Evolutionary conservation across 148 eudicot genomes (phyloP).

Genomic region (Beta vulgaris): DNA sequence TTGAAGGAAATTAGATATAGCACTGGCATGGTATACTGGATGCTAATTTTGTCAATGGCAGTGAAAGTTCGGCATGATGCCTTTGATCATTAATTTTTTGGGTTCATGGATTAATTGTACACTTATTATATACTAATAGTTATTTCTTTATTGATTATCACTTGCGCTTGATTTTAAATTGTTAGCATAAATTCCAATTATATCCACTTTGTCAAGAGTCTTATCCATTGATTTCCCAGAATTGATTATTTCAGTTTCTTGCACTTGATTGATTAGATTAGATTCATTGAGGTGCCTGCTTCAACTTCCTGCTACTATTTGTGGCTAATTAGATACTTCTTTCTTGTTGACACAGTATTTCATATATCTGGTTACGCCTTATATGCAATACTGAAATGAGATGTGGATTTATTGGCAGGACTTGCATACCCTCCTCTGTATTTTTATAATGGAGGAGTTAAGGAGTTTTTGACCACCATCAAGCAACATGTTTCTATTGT

Average conservation of each 20-base stretch:
- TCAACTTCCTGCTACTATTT: not conserved
- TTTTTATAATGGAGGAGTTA: slow-evolving; percentile 92
- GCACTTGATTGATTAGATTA: not conserved
- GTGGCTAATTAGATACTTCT: not conserved
- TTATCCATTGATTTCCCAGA: not conserved
- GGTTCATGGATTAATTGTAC: not conserved
- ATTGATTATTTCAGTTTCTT: not conserved
- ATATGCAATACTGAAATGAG: not conserved
- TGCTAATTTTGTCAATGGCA: not conserved
- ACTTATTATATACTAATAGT: too few relatives aligned
- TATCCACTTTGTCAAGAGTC: not conserved
- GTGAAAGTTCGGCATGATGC: not conserved
- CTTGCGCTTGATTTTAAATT: not conserved
- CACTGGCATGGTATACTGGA: not conserved
- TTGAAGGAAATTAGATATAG: not conserved
- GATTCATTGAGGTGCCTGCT: not conserved
- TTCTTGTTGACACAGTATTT: not conserved
- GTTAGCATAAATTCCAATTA: not conserved
- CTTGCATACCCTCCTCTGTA: slow-evolving; percentile 94
- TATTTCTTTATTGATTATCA: too few relatives aligned
- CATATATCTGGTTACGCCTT: not conserved
- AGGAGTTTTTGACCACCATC: slow-evolving; percentile 78
- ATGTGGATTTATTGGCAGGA: slow-evolving; percentile 43
- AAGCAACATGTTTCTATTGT: slow-evolving; percentile 80
- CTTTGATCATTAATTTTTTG: not conserved